Conservation (phyloP, 257 asterid species). For the Fraxinus cuspidata region DNA sequence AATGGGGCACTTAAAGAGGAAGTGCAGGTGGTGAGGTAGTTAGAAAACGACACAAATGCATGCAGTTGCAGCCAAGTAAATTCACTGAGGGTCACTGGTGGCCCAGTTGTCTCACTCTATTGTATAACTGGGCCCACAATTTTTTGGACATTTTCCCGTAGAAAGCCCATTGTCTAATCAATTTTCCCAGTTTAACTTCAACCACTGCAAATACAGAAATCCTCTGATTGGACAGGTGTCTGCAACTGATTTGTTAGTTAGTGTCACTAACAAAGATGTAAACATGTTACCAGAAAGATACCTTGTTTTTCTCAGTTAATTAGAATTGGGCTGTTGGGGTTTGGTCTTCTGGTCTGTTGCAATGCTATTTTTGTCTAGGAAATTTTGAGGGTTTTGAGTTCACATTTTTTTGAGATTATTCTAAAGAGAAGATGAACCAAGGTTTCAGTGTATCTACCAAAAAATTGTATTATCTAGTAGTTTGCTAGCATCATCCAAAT, state of each 20-base stretch:
- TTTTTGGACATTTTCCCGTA: conserved; percentile 23
- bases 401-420: conserved; percentile 9
- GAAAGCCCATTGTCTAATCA: conserved; percentile 8
- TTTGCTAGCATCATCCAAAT: conserved; percentile 5
- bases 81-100: conserved; percentile 26
- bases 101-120: conserved; percentile 29
- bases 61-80: conserved; percentile 25
- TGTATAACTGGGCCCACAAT: conserved; percentile 36
- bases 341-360: conserved; percentile 23
- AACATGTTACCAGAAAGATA: conserved; percentile 48
- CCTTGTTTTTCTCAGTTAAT: conserved; percentile 35
- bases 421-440: neutral
- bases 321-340: conserved; percentile 18
- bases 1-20: conserved; percentile 42
- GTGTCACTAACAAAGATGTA: conserved; percentile 25
- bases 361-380: neutral
- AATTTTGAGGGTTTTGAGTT: conserved; percentile 21
- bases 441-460: conserved; percentile 13
- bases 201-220: conserved; percentile 21
- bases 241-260: conserved; percentile 25
- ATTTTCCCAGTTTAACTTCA: conserved; percentile 27
- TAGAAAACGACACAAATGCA: conserved; percentile 28
- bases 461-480: conserved; percentile 14
- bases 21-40: conserved; percentile 27
- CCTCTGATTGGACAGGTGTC: conserved; percentile 29